Evolutionary conservation across 2,329 filamentous ascomycete genomes (phyloP), one percentile per base, ranked within the genome.

Genomic region (Penicillium freii): DNA sequence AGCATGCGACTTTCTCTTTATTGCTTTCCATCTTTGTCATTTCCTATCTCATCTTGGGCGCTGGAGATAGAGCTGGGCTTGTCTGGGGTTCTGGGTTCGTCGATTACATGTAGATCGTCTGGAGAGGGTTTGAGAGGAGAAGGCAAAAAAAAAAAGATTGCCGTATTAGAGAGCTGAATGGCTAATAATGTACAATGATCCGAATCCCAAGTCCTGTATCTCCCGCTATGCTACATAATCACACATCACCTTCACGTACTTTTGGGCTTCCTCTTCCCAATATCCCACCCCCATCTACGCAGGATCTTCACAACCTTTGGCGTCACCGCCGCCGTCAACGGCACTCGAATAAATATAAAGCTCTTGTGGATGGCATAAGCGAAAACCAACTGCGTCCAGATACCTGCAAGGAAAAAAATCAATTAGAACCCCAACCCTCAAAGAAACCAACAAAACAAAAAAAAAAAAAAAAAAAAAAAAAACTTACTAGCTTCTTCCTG

Each of bases 301-400:
- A 99, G 80, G 13, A 87, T 84, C 76, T 91, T 95, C 69, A 97
- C 94, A n/a, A 97, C 87, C 76, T 95, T 97, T 1, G 94, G 94
- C 9, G 91, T 92, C 34, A 97, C 82, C 3, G 92, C 93, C 13
- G 91, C 92, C 1, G 94, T 94, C 62, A 97, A 78, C 9, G 94
- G 94, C 10, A 99, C 91, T n/a, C 94, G 86, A 64, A 97, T 75
- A 75, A 99, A 96, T 69, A 99, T 97, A 75, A 97, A 91, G 66
- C 90, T 95, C 79, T 99, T 99, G 81, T 99, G 94, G 57, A 99
- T 91, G 29, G 93, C 93, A 71, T 99, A 99, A 13, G 94, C 94
- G 48, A 99, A 83, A 17, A 91, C 92, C 31, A 99, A 80, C 72
- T 97, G 92, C 9, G 94, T 97, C 84, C 85, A 88, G 50, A 89